These are phyloP conservation scores for Spongiforma sp. DNA, from an alignment of 1,284 basidiomycete species.

Conservation along the genomic window DNA sequence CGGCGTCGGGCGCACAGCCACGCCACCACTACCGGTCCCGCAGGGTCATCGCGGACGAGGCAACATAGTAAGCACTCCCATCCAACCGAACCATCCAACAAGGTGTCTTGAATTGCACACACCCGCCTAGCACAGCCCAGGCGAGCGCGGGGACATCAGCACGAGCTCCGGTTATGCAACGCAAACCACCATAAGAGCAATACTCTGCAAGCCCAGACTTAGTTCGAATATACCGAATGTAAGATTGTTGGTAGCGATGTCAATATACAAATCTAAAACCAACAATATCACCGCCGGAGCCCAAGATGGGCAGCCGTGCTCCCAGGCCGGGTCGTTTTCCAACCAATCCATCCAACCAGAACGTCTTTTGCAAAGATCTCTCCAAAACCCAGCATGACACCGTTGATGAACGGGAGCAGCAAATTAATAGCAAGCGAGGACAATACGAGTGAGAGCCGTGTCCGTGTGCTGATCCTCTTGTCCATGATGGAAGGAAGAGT, in stretches of 20 bases:
- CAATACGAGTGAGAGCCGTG: conserved; percentile 73
- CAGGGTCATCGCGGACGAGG: too few relatives aligned
- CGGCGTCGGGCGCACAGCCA: too few relatives aligned
- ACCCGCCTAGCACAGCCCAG: too few relatives aligned
- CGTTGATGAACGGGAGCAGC: conserved; percentile 93
- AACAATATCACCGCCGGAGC: conserved; percentile 29
- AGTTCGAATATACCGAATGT: not conserved
- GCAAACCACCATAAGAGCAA: too few relatives aligned
- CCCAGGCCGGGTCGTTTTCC: conserved; percentile 39
- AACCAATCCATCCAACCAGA: conserved; percentile 68
- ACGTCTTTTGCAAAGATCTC: conserved; percentile 96
- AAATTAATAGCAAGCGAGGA: conserved; percentile 93
- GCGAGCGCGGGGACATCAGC: too few relatives aligned
- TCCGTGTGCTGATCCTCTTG: conserved; percentile 62
- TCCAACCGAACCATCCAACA: too few relatives aligned
- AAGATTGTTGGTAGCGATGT: not conserved
- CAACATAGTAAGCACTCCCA: too few relatives aligned
- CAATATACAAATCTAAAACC: conserved; percentile 23
- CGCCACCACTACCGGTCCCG: too few relatives aligned
- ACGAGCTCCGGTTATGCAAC: too few relatives aligned
- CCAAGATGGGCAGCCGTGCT: conserved; percentile 41
- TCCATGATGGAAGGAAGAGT: conserved; percentile 86
- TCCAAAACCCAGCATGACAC: conserved; percentile 98
- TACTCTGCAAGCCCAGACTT: too few relatives aligned
- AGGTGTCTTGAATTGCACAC: too few relatives aligned